phyloP scores from a whole-genome alignment of 2,329 filamentous ascomycete genomes.

The Plenodomus biglobosus region DNA sequence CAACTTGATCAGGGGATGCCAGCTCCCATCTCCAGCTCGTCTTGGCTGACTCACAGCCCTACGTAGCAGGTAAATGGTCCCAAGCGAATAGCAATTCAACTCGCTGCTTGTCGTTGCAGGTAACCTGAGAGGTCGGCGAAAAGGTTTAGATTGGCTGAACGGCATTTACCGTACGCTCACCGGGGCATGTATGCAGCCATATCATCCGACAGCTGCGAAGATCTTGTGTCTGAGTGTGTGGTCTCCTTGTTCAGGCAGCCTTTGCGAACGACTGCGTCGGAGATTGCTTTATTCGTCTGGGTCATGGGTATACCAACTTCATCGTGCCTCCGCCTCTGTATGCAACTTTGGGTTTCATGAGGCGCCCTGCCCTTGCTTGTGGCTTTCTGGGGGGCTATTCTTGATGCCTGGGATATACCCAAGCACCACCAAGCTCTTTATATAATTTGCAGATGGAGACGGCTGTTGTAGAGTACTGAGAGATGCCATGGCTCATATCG shows the following conservation, averaged over 20 bases:
- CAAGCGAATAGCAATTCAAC: slow-evolving; percentile 21
- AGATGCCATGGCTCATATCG: no score
- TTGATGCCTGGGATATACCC: slow-evolving; percentile 23
- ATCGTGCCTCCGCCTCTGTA: neutral
- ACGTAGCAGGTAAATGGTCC: slow-evolving; percentile 18
- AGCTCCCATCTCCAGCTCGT: slow-evolving; percentile 28
- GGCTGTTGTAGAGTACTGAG: no score
- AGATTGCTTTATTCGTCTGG: neutral
- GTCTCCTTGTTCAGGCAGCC: slow-evolving; percentile 14
- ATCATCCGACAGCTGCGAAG: slow-evolving; percentile 19
- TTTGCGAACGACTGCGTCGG: slow-evolving; percentile 19
- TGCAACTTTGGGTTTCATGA: slow-evolving; percentile 13
- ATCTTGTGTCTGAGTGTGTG: slow-evolving; percentile 19
- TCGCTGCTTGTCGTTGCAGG: slow-evolving; percentile 10
- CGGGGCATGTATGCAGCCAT: slow-evolving; percentile 24
- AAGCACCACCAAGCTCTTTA: slow-evolving; percentile 32
- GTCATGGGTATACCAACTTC: neutral
- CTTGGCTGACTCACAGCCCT: slow-evolving; percentile 35
- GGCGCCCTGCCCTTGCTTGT: slow-evolving; percentile 13
- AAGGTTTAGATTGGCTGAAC: slow-evolving; percentile 15
- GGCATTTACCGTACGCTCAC: slow-evolving; percentile 23
- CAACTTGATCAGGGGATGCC: slow-evolving; percentile 27
- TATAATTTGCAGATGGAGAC: no score
- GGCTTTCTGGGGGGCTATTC: slow-evolving; percentile 31
- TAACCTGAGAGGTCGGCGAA: slow-evolving; percentile 6